Percentiles rank a stretch among this genome's conserved stretches.
phyloP scores from a whole-genome alignment of 1,284 basidiomycete species.

The Cystobasidium pallidum region DNA sequence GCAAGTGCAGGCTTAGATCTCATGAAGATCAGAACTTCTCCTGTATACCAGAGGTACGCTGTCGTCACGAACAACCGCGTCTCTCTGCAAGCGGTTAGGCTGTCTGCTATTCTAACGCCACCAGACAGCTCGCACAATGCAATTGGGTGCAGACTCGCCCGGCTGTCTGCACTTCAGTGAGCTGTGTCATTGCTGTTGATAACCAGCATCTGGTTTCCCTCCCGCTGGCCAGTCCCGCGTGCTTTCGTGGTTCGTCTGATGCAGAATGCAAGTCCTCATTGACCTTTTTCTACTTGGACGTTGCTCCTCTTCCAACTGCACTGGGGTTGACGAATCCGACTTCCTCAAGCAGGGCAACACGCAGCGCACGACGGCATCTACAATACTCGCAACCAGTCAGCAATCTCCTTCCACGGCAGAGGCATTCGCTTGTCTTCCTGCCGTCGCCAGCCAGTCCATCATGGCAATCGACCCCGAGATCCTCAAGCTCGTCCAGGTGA shows the following conservation, averaged over 20 bases:
- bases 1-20: no score
- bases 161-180: no score
- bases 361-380: no score
- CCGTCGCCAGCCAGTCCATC: background rate
- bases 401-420: conserved; percentile 12
- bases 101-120: no score
- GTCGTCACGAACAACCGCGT: no score
- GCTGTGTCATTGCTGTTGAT: no score
- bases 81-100: no score
- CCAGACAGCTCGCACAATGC: no score
- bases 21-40: no score
- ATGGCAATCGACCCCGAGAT: conserved; percentile 42
- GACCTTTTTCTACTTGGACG: conserved; percentile 1
- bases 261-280: conserved; percentile 8
- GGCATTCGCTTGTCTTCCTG: conserved; percentile 44
- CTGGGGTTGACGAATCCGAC: background rate
- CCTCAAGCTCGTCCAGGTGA: conserved; percentile 76
- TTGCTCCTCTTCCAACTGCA: conserved; percentile 22
- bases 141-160: no score
- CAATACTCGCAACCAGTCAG: background rate
- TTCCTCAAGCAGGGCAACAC: conserved; percentile 4
- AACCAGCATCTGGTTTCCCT: conserved; percentile 1
- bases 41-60: no score
- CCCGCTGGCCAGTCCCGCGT: background rate
- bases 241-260: background rate